phyloP scores from a whole-genome alignment of 192 early-diverging fungal species.

The Coemansia sp. region DNA sequence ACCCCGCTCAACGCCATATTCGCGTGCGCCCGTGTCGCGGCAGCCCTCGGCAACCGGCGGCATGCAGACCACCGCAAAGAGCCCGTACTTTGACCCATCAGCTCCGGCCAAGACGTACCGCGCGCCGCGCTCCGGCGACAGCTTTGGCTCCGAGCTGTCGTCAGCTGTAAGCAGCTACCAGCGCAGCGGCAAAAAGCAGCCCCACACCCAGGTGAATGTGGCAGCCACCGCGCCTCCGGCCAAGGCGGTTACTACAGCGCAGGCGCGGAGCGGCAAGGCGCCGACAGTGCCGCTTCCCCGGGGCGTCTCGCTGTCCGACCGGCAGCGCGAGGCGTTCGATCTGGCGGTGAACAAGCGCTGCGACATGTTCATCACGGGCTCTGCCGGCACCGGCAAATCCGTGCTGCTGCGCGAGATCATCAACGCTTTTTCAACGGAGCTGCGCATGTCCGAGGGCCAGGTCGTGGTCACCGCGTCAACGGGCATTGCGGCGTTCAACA shows the following conservation, averaged over 20 bases:
- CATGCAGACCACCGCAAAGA: conserved; percentile 8
- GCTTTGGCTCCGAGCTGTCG: conserved; percentile 2
- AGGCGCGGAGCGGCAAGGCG: not conserved
- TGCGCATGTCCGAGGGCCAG: not conserved
- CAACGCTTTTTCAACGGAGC: conserved; percentile 13
- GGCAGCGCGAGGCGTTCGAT: conserved; percentile 60
- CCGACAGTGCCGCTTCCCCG: not conserved
- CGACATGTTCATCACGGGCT: conserved; percentile 74
- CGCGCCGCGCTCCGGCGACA: not conserved
- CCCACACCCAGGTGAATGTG: not conserved
- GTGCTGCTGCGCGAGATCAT: conserved; percentile 45
- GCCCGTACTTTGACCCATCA: conserved; percentile 21
- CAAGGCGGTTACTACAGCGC: not conserved
- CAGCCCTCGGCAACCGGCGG: not conserved
- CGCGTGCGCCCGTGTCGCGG: conserved; percentile 5
- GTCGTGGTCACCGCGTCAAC: conserved; percentile 69
- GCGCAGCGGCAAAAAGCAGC: not conserved
- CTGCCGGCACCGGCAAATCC: conserved; percentile 63
- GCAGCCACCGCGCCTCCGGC: not conserved
- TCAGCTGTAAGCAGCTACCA: conserved; percentile 3
- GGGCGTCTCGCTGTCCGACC: conserved; percentile 29
- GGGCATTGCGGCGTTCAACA: conserved; percentile 77
- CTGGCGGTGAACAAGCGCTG: conserved; percentile 53
- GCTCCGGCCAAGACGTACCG: conserved; percentile 3
- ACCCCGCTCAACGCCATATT: conserved; percentile 17